These are phyloP conservation scores for Scutellaria galericulata DNA, from an alignment of 257 asterid genomes.

Conservation along the genomic window DNA sequence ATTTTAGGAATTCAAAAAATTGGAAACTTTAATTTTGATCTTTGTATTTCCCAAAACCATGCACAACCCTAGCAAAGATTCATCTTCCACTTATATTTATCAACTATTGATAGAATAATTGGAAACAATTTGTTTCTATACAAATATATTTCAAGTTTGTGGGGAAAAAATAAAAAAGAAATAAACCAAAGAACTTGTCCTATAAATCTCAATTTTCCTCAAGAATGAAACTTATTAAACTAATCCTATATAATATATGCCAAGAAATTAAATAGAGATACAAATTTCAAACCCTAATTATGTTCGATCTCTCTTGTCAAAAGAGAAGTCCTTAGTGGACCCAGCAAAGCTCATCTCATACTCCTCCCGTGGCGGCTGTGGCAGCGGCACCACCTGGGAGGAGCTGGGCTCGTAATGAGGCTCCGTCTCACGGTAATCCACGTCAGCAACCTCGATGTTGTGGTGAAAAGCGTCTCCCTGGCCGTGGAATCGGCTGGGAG, in stretches of 20 bases:
- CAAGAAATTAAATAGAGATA: neutral
- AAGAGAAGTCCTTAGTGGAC: constrained; percentile 54
- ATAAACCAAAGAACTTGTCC: too few relatives aligned
- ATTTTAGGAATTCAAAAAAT: too few relatives aligned
- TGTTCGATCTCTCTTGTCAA: constrained; percentile 41
- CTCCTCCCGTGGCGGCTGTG: constrained; percentile 34
- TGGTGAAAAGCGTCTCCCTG: constrained; percentile 36
- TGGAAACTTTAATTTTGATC: too few relatives aligned
- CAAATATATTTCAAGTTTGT: too few relatives aligned
- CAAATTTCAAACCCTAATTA: neutral
- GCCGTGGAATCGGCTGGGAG: constrained; percentile 46
- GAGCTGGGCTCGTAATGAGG: constrained; percentile 31
- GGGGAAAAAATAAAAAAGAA: too few relatives aligned
- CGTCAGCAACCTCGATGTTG: constrained; percentile 47
- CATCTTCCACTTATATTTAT: too few relatives aligned
- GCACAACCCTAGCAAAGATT: too few relatives aligned
- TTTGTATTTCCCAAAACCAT: too few relatives aligned
- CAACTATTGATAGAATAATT: too few relatives aligned
- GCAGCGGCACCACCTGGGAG: constrained; percentile 48
- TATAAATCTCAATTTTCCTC: too few relatives aligned
- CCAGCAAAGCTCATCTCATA: constrained; percentile 39
- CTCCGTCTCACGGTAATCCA: constrained; percentile 26
- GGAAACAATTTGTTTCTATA: too few relatives aligned
- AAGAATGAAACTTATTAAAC: too few relatives aligned
- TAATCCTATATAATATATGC: neutral